A percentile compares a stretch with the other conserved stretches of the same genome.
phyloP scores from a whole-genome alignment of 805 yeast genomes.

The Saccharomyces mikatae region DNA sequence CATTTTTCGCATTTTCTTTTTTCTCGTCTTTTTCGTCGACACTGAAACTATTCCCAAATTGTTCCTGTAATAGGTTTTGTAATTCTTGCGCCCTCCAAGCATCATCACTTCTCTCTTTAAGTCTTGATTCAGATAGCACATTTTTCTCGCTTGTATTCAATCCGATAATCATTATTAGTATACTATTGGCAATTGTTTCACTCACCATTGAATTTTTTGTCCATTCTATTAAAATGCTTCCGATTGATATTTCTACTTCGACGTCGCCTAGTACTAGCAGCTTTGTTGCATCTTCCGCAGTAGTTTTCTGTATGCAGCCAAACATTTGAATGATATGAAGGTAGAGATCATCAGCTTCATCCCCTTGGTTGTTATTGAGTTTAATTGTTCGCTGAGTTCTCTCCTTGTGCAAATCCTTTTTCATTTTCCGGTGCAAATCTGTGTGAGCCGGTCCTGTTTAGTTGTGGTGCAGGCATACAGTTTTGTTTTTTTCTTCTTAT shows the following conservation, averaged over 20 bases:
- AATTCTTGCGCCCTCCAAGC: conserved; percentile 41
- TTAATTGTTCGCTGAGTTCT: not conserved
- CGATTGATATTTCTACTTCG: not conserved
- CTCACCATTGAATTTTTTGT: not conserved
- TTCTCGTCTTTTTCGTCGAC: conserved; percentile 1
- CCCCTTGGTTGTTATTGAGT: not conserved
- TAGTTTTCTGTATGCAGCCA: not conserved
- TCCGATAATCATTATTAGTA: not conserved
- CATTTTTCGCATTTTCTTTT: conserved; percentile 9
- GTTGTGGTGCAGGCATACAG: not conserved
- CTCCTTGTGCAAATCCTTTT: not conserved
- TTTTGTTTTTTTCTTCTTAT: not conserved
- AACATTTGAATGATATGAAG: not conserved
- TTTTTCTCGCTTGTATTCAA: not conserved
- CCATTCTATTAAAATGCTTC: not conserved
- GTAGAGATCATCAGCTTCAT: not conserved
- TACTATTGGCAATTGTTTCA: not conserved
- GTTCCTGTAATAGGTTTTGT: conserved; percentile 55
- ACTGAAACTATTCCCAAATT: conserved; percentile 68
- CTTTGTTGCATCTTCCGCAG: not conserved
- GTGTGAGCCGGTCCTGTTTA: not conserved
- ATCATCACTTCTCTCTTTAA: conserved; percentile 8
- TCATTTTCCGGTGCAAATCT: not conserved
- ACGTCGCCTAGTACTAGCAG: not conserved
- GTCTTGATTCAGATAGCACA: not conserved